Evolutionary conservation across 768 basidiomycete species (phyloP).

Genomic region (Lentinula sp.): DNA sequence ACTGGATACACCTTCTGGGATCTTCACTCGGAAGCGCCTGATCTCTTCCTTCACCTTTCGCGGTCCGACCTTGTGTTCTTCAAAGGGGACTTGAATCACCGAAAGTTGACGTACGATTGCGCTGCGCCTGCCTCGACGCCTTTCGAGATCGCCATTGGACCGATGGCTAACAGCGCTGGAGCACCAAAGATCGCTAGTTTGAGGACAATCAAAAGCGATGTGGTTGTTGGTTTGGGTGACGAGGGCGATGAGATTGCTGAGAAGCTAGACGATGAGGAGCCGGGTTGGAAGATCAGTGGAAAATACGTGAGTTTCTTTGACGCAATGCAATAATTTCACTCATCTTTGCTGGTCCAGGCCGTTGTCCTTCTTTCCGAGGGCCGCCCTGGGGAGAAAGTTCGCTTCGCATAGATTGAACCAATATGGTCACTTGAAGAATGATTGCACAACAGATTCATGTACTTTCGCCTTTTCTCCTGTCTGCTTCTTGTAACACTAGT

Average conservation of each 20-base stretch:
- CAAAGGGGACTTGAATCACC: constrained; percentile 94
- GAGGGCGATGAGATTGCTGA: constrained; percentile 69
- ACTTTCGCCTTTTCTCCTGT: too few relatives aligned
- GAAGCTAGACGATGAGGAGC: constrained; percentile 75
- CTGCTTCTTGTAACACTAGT: too few relatives aligned
- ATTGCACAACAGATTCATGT: too few relatives aligned
- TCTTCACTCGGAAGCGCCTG: constrained; percentile 75
- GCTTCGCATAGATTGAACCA: constrained; percentile 46
- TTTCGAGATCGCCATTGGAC: constrained; percentile 87
- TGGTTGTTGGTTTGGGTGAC: constrained; percentile 79
- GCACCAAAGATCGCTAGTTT: constrained; percentile 84
- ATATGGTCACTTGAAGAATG: too few relatives aligned
- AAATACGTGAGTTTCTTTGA: constrained; percentile 62
- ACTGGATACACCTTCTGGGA: constrained; percentile 97
- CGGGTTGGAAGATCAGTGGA: constrained; percentile 96
- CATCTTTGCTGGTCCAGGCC: constrained; percentile 40
- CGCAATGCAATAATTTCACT: background rate
- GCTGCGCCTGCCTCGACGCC: constrained; percentile 82
- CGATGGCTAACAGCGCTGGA: constrained; percentile 84
- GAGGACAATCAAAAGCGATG: constrained; percentile 92
- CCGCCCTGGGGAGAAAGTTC: constrained; percentile 82
- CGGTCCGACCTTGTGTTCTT: constrained; percentile 88
- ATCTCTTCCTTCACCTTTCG: constrained; percentile 88
- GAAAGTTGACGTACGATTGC: constrained; percentile 85
- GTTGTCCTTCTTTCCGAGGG: constrained; percentile 85